phyloP scores from a whole-genome alignment of 352 stramenopile species.

The Halophytophthora polymorphica region DNA sequence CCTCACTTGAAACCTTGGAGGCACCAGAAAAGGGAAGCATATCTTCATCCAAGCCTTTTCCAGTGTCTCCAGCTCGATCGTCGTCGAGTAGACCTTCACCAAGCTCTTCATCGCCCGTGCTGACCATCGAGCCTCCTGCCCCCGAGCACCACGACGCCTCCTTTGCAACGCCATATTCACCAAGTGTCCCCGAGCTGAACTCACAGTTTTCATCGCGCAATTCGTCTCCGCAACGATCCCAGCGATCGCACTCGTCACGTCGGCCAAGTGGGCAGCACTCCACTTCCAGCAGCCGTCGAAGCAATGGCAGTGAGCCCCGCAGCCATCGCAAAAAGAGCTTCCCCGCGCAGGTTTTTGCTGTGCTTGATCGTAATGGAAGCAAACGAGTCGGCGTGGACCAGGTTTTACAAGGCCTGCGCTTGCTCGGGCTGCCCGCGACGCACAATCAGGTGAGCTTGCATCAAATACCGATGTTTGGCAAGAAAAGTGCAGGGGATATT shows the following conservation, averaged over 20 bases:
- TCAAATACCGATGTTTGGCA: neutral
- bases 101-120: slow-evolving; percentile 4
- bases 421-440: slow-evolving; percentile 52
- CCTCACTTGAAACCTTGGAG: neutral
- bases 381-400: slow-evolving; percentile 50
- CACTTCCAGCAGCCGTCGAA: slow-evolving; percentile 13
- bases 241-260: slow-evolving; percentile 13
- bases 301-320: slow-evolving; percentile 1
- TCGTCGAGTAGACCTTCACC: neutral
- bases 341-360: slow-evolving; percentile 41
- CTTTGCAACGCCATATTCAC: slow-evolving; percentile 8
- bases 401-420: slow-evolving; percentile 49
- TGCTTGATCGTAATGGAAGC: slow-evolving; percentile 46
- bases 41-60: slow-evolving; percentile 6
- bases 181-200: neutral
- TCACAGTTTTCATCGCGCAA: slow-evolving; percentile 10
- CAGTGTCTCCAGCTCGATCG: slow-evolving; percentile 7
- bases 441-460: slow-evolving; percentile 50
- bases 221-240: slow-evolving; percentile 21
- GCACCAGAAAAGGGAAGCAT: neutral
- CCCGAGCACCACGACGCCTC: slow-evolving; percentile 12
- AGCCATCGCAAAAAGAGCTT: slow-evolving; percentile 28
- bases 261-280: slow-evolving; percentile 10
- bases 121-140: slow-evolving; percentile 14
- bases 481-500: neutral